A percentile compares a stretch with the other conserved stretches of the same genome.
Conservation (phyloP, 2,329 filamentous ascomycete genomes). For the Alternaria triticimaculans region DNA sequence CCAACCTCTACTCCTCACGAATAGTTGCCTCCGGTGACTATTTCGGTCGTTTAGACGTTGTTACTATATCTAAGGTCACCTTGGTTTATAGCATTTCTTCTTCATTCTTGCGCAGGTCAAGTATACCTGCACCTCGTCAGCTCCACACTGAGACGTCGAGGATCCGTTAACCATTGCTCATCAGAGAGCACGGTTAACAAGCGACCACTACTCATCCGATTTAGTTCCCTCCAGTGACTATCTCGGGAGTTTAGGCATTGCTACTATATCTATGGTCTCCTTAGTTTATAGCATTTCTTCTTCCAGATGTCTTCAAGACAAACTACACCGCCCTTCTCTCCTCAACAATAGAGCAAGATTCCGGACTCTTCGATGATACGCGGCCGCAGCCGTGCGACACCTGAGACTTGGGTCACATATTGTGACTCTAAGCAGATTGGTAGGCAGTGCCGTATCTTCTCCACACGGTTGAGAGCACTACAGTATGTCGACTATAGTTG, state of each 20-base stretch:
- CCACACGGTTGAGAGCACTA: not conserved
- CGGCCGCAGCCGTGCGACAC: not conserved
- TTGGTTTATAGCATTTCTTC: too few relatives aligned
- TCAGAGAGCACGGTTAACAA: not conserved
- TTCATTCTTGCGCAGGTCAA: too few relatives aligned
- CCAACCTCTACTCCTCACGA: not conserved
- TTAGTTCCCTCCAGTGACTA: not conserved
- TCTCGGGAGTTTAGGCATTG: not conserved
- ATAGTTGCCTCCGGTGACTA: too few relatives aligned
- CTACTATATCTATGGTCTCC: not conserved
- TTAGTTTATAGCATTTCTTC: not conserved
- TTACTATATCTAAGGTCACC: too few relatives aligned
- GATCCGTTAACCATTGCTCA: not conserved
- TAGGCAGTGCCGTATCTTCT: not conserved
- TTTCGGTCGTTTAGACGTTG: too few relatives aligned
- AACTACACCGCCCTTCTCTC: not conserved
- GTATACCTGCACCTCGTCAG: too few relatives aligned
- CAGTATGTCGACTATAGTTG: not conserved
- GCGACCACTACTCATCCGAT: not conserved
- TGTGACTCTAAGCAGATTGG: not conserved
- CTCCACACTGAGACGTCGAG: too few relatives aligned
- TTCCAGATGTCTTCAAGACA: not conserved
- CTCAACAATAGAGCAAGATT: not conserved
- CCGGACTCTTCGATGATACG: not conserved
- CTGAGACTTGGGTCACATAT: not conserved